phyloP scores from a whole-genome alignment of 352 stramenopile genomes.

The Peronospora farinosa region DNA sequence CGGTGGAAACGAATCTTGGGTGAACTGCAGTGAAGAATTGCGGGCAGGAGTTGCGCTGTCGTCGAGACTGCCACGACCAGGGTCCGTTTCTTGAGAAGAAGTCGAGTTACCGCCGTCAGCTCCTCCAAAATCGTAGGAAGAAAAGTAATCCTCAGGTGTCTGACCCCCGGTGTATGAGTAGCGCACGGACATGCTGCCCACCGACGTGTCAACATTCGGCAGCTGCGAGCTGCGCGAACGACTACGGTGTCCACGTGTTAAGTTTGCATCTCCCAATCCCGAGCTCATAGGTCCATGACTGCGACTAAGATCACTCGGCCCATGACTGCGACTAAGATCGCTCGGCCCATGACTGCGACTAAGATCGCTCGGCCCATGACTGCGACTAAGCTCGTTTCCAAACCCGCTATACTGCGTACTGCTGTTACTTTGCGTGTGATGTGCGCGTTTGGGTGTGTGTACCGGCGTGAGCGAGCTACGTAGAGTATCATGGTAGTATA shows the following conservation, averaged over 20 bases:
- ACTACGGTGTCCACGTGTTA: conserved; percentile 44
- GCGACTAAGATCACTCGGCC: conserved; percentile 21
- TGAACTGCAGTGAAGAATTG: conserved; percentile 46
- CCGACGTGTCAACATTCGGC: conserved; percentile 29
- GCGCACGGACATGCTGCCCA: conserved; percentile 39
- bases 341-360: conserved; percentile 27
- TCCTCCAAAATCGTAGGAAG: conserved; percentile 34
- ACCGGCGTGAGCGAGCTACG: conserved; percentile 50
- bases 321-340: conserved; percentile 27
- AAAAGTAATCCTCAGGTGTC: conserved; percentile 51
- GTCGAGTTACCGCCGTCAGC: conserved; percentile 31
- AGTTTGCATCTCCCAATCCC: conserved; percentile 22
- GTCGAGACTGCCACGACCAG: conserved; percentile 22
- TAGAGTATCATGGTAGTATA: conserved; percentile 67
- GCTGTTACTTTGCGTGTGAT: conserved; percentile 30
- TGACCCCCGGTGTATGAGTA: conserved; percentile 61
- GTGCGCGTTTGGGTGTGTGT: conserved; percentile 41
- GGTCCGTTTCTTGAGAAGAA: conserved; percentile 48
- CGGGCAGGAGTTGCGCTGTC: conserved; percentile 12
- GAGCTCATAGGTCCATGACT: conserved; percentile 28
- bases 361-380: conserved; percentile 23
- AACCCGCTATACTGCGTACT: conserved; percentile 33
- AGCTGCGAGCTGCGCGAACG: conserved; percentile 49
- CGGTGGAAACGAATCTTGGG: conserved; percentile 67
- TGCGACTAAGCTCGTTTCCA: conserved; percentile 23